Evolutionary conservation across 2,329 filamentous ascomycete genomes (phyloP).

Genomic region (Dothistroma septosporum): DNA sequence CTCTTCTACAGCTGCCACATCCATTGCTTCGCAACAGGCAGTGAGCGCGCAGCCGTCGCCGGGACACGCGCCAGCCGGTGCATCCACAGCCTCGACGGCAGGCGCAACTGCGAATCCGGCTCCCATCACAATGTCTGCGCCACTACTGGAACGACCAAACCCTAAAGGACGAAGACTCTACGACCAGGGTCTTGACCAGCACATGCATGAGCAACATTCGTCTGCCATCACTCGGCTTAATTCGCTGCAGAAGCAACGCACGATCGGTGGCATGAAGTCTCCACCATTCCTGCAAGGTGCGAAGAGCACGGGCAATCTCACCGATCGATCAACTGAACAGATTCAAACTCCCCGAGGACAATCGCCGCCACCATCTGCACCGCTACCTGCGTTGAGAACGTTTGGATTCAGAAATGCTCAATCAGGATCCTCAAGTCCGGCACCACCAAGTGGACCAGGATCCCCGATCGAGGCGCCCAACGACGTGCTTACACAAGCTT

Average conservation of each 20-base stretch:
- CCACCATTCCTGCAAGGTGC: conserved; percentile 31
- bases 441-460: conserved; percentile 34
- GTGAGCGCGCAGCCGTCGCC: conserved; percentile 36
- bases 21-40: conserved; percentile 67
- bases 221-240: conserved; percentile 76
- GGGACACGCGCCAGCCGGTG: conserved; percentile 51
- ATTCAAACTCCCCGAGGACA: conserved; percentile 31
- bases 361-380: conserved; percentile 41
- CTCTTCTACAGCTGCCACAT: conserved; percentile 83
- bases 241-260: conserved; percentile 64
- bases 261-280: conserved; percentile 49
- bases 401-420: conserved; percentile 36
- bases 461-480: conserved; percentile 65
- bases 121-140: conserved; percentile 20
- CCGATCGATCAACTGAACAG: conserved; percentile 39
- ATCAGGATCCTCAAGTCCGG: conserved; percentile 38
- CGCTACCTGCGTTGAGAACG: conserved; percentile 34
- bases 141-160: conserved; percentile 57
- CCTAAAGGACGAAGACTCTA: conserved; percentile 74
- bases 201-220: conserved; percentile 74
- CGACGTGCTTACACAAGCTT: conserved; percentile 54
- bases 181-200: conserved; percentile 74
- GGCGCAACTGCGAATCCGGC: conserved; percentile 30
- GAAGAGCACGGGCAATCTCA: conserved; percentile 65
- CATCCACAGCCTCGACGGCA: conserved; percentile 19